Evolutionary conservation across 192 early-diverging fungal species (phyloP).

Genomic region (Coemansia sp.): DNA sequence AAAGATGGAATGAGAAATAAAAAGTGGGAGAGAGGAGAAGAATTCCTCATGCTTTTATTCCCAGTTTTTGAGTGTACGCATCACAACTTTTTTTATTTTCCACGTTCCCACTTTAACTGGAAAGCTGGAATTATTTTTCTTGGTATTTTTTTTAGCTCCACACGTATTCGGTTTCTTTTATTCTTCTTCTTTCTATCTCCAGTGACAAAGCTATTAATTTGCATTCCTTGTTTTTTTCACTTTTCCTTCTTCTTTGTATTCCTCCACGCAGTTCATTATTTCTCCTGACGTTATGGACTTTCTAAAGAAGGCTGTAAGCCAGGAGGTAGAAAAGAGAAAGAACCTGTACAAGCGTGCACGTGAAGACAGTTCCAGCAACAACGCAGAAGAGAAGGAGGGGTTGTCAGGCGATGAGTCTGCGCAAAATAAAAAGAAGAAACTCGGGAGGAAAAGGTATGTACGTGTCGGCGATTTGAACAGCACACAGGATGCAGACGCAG

Average conservation of each 20-base stretch:
- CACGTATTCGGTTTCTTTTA: too few relatives aligned
- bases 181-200: too few relatives aligned
- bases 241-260: neutral
- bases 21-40: neutral
- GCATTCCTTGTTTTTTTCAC: neutral
- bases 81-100: too few relatives aligned
- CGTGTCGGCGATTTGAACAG: slow-evolving; percentile 78
- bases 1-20: neutral
- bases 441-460: slow-evolving; percentile 76
- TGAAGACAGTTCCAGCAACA: slow-evolving; percentile 21
- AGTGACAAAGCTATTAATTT: neutral
- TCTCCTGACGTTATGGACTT: slow-evolving; percentile 52
- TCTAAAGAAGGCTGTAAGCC: slow-evolving; percentile 65
- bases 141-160: too few relatives aligned
- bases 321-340: slow-evolving; percentile 71
- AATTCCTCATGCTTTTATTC: too few relatives aligned
- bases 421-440: neutral
- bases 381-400: slow-evolving; percentile 4
- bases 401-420: slow-evolving; percentile 10
- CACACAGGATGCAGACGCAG: slow-evolving; percentile 58
- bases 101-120: too few relatives aligned
- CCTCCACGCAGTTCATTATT: neutral
- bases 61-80: too few relatives aligned
- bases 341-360: slow-evolving; percentile 38
- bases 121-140: too few relatives aligned